Evolutionary conservation across 78 protist genomes (phyloP).

Genomic region (Polysphondylium violaceum): DNA sequence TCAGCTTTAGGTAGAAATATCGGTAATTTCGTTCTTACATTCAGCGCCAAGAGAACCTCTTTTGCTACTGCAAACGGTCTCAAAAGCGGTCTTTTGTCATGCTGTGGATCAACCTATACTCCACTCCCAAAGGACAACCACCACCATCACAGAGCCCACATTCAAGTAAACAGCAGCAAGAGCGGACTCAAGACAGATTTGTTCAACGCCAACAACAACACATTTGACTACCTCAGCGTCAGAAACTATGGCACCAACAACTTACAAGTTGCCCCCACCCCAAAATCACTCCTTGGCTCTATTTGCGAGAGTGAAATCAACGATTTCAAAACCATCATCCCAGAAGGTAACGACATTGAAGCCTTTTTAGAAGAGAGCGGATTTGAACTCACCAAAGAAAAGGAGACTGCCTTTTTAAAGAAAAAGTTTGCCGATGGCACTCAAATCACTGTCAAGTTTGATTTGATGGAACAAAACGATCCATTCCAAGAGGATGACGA

Average conservation of each 20-base stretch:
- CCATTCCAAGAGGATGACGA: conserved; percentile 28
- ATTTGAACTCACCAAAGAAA: conserved; percentile 38
- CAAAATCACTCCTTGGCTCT: conserved; percentile 13
- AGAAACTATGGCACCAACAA: conserved; percentile 38
- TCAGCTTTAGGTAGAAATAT: conserved; percentile 47
- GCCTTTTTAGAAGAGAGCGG: conserved; percentile 52
- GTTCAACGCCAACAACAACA: not conserved
- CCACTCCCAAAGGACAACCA: not conserved
- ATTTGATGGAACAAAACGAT: conserved; percentile 30
- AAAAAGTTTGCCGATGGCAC: conserved; percentile 49
- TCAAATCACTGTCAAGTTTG: conserved; percentile 32
- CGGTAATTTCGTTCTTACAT: conserved; percentile 31
- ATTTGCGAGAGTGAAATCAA: conserved; percentile 58
- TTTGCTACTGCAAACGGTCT: conserved; percentile 5
- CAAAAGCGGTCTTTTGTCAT: conserved; percentile 7
- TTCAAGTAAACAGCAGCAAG: not conserved
- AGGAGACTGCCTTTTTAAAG: conserved; percentile 19
- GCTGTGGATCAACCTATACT: conserved; percentile 34
- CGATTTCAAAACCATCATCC: conserved; percentile 47
- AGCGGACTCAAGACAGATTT: conserved; percentile 8
- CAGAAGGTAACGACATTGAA: conserved; percentile 13
- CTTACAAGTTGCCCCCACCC: conserved; percentile 65
- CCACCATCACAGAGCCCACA: conserved; percentile 1
- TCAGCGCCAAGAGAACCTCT: not conserved
- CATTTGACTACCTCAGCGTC: not conserved